Conservation (phyloP, 2,329 filamentous ascomycete genomes). For the Aureobasidium vineae region DNA sequence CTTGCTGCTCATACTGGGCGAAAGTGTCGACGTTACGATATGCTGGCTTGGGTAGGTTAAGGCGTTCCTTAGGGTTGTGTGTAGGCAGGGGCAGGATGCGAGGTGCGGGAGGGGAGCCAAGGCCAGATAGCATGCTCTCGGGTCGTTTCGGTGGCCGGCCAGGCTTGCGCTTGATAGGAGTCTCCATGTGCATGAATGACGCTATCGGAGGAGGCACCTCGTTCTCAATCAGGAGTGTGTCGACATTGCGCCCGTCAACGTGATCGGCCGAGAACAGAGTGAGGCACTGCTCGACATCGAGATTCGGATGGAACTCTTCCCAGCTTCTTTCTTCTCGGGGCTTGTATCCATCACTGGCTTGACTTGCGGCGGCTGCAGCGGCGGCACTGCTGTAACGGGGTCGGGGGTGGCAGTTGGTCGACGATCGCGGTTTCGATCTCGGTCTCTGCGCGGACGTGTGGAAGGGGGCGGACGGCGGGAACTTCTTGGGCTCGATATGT, state of each 20-base stretch:
- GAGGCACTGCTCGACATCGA: slow-evolving; percentile 82
- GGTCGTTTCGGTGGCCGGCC: slow-evolving; percentile 64
- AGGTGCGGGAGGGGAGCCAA: slow-evolving; percentile 59
- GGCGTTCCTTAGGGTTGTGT: slow-evolving; percentile 74
- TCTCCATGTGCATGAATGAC: slow-evolving; percentile 33
- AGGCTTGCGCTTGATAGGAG: slow-evolving; percentile 56
- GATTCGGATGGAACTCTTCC: slow-evolving; percentile 95
- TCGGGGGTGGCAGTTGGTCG: slow-evolving; percentile 49
- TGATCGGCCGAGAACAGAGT: slow-evolving; percentile 78
- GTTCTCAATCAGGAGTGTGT: slow-evolving; percentile 1
- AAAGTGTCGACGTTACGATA: slow-evolving; percentile 79
- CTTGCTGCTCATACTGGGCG: slow-evolving; percentile 77
- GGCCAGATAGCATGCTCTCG: slow-evolving; percentile 59
- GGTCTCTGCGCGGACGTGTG: slow-evolving; percentile 39
- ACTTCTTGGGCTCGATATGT: slow-evolving; percentile 14
- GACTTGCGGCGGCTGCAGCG: slow-evolving; percentile 80
- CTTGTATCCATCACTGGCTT: slow-evolving; percentile 94
- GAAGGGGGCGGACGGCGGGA: slow-evolving; percentile 32
- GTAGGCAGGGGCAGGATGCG: slow-evolving; percentile 74
- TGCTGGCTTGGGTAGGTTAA: slow-evolving; percentile 73
- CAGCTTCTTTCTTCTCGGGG: slow-evolving; percentile 93
- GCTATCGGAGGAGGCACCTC: slow-evolving; percentile 21
- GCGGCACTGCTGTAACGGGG: slow-evolving; percentile 84
- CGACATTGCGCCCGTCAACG: slow-evolving; percentile 65
- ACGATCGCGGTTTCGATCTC: slow-evolving; percentile 38